Evolutionary conservation across 2,329 filamentous ascomycete genomes (phyloP), one percentile per base, ranked within the genome.

Genomic region (Aspergillus pseudonomiae): DNA sequence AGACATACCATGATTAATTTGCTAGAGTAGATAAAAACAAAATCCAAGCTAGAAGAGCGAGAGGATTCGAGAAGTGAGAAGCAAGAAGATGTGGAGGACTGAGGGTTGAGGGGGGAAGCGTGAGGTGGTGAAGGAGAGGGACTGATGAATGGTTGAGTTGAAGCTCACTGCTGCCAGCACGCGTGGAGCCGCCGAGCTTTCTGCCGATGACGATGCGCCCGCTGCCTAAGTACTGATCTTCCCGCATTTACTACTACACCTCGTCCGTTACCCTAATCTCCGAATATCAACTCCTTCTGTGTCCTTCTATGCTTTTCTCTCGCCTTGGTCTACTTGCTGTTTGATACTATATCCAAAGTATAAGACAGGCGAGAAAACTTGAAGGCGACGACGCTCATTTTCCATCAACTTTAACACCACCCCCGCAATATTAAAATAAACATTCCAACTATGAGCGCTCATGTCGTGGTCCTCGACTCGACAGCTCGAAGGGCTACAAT

Each of bases 401-500:
- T 32, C 19, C 19, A 4, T n/a, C 39, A 21, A 19, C 48, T 39
- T 28, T 21, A 6, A 39, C 34, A 60, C 57, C 56, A 56, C 57
- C 67, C 65, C 71, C 68, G 68, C 70, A 69, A 67, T 69, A 64
- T 36, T 32, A 60, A 52, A 43, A 24, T 48, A 55, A 34, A 32
- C 28, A 60, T 59, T 66, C 30, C 39, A 70, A 81, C 66, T 68
- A 97, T 97, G 92, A 88, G 93, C 68, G 91, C 93, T 59, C 91
- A 95, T 76, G 93, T 98, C 63, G 90, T 94, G 70, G 92, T 98
- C 59, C 89, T 97, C 68, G 90, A 94, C 76, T 88, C 90, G 45
- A 89, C 92, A 70, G 86, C 94, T 70, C 89, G 91, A 69, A 87
- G 93, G 71, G 87, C 89, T 57, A 91, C 87, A 48, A 84, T 99